Evolutionary conservation across 345 rosid genomes (phyloP).

Genomic region (Bruguiera gymnorhiza): DNA sequence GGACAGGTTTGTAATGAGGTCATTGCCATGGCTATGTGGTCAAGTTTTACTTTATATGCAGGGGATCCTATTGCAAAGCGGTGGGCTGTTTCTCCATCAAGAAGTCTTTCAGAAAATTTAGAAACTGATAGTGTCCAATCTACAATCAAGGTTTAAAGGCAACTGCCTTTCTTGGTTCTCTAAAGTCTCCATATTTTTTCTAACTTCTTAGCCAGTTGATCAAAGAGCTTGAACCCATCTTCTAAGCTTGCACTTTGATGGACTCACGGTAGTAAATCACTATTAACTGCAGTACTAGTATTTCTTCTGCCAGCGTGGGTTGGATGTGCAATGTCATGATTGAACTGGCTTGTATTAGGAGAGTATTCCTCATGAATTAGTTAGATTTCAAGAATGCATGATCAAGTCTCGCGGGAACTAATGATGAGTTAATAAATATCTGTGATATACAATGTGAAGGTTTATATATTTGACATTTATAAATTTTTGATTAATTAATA

Average conservation of each 20-base stretch:
- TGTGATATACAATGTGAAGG: background rate
- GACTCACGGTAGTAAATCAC: background rate
- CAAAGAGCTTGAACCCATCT: conserved; percentile 1
- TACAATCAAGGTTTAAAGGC: conserved; percentile 39
- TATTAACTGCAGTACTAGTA: background rate
- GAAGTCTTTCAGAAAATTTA: conserved; percentile 37
- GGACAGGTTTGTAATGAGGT: background rate
- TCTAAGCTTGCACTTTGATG: background rate
- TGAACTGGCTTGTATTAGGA: no score
- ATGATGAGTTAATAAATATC: no score
- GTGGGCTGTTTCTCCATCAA: conserved; percentile 38
- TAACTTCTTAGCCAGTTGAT: conserved; percentile 3
- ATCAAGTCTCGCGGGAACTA: no score
- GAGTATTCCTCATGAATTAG: no score
- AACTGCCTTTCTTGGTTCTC: conserved; percentile 6
- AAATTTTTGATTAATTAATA: background rate
- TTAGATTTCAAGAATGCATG: no score
- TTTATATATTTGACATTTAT: background rate
- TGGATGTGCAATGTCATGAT: background rate
- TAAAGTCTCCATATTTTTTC: background rate
- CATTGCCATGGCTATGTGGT: conserved; percentile 4
- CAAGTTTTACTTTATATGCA: conserved; percentile 25
- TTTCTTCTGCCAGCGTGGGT: background rate
- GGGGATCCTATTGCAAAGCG: conserved; percentile 77
- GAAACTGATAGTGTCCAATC: conserved; percentile 35